phyloP scores from a whole-genome alignment of 164 flowering plant species.

The Brasenia schreberi region DNA sequence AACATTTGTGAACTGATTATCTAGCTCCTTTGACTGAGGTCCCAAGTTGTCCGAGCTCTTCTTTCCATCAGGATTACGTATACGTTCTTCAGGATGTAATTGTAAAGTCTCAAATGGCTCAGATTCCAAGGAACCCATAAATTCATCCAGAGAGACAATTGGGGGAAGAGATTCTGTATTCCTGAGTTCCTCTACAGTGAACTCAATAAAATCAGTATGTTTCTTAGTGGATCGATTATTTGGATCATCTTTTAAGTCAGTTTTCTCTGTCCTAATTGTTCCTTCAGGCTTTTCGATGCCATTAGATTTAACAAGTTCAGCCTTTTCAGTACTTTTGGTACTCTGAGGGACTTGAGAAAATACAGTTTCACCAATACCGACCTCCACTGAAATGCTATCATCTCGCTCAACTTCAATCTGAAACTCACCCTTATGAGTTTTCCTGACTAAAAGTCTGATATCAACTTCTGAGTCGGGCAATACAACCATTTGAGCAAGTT shows the following conservation, averaged over 20 bases:
- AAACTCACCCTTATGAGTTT: conserved; percentile 95
- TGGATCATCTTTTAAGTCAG: neutral
- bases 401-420: conserved; percentile 77
- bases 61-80: conserved; percentile 18
- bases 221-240: neutral
- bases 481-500: conserved; percentile 85
- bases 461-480: conserved; percentile 78
- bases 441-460: conserved; percentile 83
- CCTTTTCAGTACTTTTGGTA: conserved; percentile 13
- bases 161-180: conserved; percentile 88
- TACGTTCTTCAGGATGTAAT: conserved; percentile 22
- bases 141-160: conserved; percentile 87
- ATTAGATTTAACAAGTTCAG: conserved; percentile 1
- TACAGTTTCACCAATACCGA: conserved; percentile 39
- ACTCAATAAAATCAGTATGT: neutral
- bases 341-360: conserved; percentile 17
- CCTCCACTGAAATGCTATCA: conserved; percentile 51
- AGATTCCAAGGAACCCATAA: conserved; percentile 79
- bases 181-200: conserved; percentile 41
- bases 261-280: neutral
- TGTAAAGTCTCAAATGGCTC: conserved; percentile 71
- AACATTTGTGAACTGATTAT: neutral
- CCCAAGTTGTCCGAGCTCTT: conserved; percentile 16
- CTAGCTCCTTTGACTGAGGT: conserved; percentile 1
- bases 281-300: conserved; percentile 37